Conservation (phyloP, 2,329 filamentous ascomycete genomes). For the Trichoderma asperellum region DNA sequence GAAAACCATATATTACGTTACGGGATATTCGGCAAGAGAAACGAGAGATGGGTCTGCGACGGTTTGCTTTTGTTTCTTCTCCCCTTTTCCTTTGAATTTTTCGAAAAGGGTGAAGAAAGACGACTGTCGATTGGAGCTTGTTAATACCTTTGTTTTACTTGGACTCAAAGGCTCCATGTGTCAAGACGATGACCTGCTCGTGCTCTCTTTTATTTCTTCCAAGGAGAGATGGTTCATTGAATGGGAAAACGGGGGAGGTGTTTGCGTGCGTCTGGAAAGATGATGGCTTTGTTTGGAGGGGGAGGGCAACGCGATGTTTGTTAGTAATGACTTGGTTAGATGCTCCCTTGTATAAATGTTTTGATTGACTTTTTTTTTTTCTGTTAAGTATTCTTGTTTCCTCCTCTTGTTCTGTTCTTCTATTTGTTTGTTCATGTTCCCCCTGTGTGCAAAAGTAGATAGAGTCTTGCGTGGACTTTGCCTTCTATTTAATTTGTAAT, state of each 20-base stretch:
- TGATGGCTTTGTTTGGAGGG: constrained; percentile 7
- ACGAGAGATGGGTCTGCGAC: neutral
- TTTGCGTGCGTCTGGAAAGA: constrained; percentile 10
- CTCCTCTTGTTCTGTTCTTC: neutral
- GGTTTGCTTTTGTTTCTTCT: too few species aligned
- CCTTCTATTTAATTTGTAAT: constrained; percentile 11
- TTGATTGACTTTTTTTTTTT: constrained; percentile 17
- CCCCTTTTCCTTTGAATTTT: too few species aligned
- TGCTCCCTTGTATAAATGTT: constrained; percentile 30
- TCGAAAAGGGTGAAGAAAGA: too few species aligned
- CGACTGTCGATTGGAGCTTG: neutral
- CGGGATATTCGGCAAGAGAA: neutral
- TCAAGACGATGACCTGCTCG: constrained; percentile 5
- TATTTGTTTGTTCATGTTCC: neutral
- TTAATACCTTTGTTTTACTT: too few species aligned
- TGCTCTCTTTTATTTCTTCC: constrained; percentile 5
- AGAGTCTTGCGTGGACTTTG: neutral
- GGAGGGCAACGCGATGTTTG: constrained; percentile 28
- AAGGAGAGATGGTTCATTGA: constrained; percentile 10
- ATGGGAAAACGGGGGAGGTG: neutral
- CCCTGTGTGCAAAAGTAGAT: constrained; percentile 14
- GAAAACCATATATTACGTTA: constrained; percentile 11
- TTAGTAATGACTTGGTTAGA: constrained; percentile 31
- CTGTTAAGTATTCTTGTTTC: neutral
- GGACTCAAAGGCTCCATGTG: constrained; percentile 9